Base-by-base conservation (phyloP, 768 basidiomycete genomes). In the Gelatoporia subvermispora region DNA sequence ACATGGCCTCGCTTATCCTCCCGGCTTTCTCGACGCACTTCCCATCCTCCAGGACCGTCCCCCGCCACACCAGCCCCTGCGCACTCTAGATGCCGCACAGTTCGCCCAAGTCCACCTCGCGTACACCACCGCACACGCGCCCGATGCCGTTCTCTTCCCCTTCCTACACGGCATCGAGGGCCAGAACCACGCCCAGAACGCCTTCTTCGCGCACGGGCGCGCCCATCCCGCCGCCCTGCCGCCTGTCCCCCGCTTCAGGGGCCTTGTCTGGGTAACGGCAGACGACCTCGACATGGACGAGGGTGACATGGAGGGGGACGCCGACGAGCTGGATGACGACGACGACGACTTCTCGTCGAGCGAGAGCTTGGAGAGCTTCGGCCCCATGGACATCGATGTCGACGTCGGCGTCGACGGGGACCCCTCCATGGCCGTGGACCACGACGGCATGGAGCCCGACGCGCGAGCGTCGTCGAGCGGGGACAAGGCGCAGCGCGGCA, bases 151-250 rank as follows among this genome's bases (percentile, higher is more conserved):
- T 56, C 78, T 93, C 49, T 95, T 95, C 64, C 92, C 92, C 0
- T 95, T 93, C 68, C 69, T 92, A 15, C 92, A 93, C 59, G 88
- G 91, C 38, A 73, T 93, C 51, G 91, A 93, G 59, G 84, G 88
- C 54, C 76, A 83, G 50, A 90, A 91, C 60, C 67, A 77, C 15
- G 81, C 83, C 0, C 91, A 92, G 69, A 89, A 87, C 59, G 73
- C 76, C 18, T 93, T 93, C 74, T 94, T 94, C 62, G 74, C 78
- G 10, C 52, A 53, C 21, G 51, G 37, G 46, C 59, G 25, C 44
- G 64, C 65, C 41, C 28, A 31, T 13, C 28, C 28, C 28, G 46
- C 49, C n/a, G 48, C 53, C 41, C 50, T 43, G 8, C 48, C 44
- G 48, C 39, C 60, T 47, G 66, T 73, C 1, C 75, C 74, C 10